Evolutionary conservation across 2,329 filamentous ascomycete species (phyloP).

Genomic region (Albifimbria verrucaria): DNA sequence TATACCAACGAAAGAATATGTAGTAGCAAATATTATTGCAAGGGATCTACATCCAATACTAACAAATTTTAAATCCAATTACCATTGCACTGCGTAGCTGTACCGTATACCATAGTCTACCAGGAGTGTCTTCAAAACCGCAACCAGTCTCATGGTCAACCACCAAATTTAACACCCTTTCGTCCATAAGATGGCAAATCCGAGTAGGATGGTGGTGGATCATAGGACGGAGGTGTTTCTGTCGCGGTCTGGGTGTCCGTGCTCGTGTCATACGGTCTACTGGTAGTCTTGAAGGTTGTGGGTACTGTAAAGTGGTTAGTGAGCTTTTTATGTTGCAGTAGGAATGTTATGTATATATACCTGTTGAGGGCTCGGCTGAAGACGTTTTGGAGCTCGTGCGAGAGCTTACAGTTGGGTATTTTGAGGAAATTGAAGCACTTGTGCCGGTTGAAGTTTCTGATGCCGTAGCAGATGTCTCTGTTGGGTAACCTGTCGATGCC

Average conservation of each 20-base stretch:
- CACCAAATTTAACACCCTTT: slow-evolving; percentile 1
- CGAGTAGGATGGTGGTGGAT: background rate
- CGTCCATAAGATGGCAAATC: background rate
- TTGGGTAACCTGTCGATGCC: background rate
- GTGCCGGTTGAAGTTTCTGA: background rate
- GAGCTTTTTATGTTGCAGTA: background rate
- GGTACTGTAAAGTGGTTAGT: background rate
- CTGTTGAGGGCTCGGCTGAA: background rate
- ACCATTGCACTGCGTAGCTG: background rate
- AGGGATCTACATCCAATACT: background rate
- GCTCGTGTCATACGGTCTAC: background rate
- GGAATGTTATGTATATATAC: background rate
- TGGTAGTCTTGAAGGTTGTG: slow-evolving; percentile 6
- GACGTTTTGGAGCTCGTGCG: background rate
- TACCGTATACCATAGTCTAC: background rate
- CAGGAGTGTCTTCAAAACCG: background rate
- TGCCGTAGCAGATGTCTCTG: background rate
- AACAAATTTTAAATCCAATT: background rate
- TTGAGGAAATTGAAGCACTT: background rate
- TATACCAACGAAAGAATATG: too few relatives aligned
- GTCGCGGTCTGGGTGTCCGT: background rate
- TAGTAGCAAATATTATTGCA: background rate
- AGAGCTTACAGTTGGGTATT: background rate
- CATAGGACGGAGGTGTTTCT: background rate
- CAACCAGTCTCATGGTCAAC: too few relatives aligned